Evolutionary conservation across 208 protist species (phyloP).

Genomic region (Crithidia sp.): DNA sequence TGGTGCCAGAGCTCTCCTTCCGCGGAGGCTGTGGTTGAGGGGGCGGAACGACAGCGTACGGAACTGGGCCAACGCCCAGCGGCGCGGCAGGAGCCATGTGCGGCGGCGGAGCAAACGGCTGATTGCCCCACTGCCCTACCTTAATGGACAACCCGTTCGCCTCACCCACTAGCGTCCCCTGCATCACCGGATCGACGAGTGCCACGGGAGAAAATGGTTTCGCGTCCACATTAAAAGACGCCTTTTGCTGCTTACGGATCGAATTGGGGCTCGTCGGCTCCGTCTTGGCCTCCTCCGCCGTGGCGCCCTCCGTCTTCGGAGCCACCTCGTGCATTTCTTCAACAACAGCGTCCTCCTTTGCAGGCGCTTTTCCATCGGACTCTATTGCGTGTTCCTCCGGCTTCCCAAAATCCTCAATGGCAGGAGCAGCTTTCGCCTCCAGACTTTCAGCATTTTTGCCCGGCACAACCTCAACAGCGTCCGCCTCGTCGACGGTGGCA

Average conservation of each 20-base stretch:
- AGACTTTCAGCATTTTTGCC: no score
- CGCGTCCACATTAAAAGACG: conserved; percentile 28
- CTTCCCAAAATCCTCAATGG: no score
- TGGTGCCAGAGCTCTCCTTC: conserved; percentile 14
- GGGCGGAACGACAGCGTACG: neutral
- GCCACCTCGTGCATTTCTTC: neutral
- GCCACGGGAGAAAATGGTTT: conserved; percentile 30
- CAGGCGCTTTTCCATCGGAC: neutral
- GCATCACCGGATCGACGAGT: conserved; percentile 21
- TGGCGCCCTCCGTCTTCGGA: neutral
- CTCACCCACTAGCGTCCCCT: conserved; percentile 13
- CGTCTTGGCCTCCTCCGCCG: neutral
- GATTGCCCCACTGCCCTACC: conserved; percentile 23
- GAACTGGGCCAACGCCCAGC: conserved; percentile 3
- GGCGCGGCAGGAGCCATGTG: conserved; percentile 20
- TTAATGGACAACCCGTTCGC: conserved; percentile 25
- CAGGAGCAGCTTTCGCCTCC: no score
- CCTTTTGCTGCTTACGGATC: conserved; percentile 26
- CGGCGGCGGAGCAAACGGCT: conserved; percentile 13
- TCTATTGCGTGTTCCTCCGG: neutral
- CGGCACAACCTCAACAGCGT: no score
- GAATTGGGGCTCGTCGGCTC: conserved; percentile 14
- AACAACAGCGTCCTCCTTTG: neutral
- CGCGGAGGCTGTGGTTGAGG: neutral
- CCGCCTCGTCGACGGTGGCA: neutral